Conservation (phyloP, 306 rosid species). For the Quercus gilva region DNA sequence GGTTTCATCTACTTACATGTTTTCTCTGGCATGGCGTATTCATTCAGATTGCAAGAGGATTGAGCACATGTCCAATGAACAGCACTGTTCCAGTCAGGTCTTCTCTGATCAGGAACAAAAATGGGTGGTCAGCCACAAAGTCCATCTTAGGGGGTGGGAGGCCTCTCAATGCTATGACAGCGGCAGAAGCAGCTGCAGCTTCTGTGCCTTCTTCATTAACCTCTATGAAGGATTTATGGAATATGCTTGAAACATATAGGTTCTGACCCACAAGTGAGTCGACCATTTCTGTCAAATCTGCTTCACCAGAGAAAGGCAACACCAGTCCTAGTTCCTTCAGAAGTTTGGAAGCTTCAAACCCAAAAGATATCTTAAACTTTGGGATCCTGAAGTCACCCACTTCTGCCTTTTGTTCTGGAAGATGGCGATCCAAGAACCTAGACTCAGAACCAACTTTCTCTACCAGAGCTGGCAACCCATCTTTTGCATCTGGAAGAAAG, state of each 20-base stretch:
- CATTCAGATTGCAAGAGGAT: constrained; percentile 52
- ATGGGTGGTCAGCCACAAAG: constrained; percentile 85
- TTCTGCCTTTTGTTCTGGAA: constrained; percentile 37
- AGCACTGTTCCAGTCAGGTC: constrained; percentile 60
- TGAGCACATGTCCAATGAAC: constrained; percentile 69
- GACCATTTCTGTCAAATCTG: constrained; percentile 69
- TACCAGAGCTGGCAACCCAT: constrained; percentile 61
- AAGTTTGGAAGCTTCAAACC: constrained; percentile 45
- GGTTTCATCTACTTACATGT: neutral
- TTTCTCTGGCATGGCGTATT: neutral
- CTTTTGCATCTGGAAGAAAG: constrained; percentile 68
- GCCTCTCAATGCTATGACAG: constrained; percentile 4
- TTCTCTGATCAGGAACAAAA: constrained; percentile 66
- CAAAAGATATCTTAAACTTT: constrained; percentile 69
- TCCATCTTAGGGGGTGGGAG: constrained; percentile 9
- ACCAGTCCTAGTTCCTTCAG: constrained; percentile 64
- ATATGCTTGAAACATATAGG: constrained; percentile 52
- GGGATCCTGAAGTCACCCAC: constrained; percentile 77
- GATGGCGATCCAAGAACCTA: constrained; percentile 45
- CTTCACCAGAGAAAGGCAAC: constrained; percentile 52
- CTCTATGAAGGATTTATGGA: constrained; percentile 69
- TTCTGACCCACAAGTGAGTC: constrained; percentile 43
- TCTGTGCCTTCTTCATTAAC: constrained; percentile 88
- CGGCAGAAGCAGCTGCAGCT: constrained; percentile 70
- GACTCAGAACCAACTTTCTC: constrained; percentile 55